Evolutionary conservation across 2,329 filamentous ascomycete genomes (phyloP).

Genomic region (Fusarium sp.): DNA sequence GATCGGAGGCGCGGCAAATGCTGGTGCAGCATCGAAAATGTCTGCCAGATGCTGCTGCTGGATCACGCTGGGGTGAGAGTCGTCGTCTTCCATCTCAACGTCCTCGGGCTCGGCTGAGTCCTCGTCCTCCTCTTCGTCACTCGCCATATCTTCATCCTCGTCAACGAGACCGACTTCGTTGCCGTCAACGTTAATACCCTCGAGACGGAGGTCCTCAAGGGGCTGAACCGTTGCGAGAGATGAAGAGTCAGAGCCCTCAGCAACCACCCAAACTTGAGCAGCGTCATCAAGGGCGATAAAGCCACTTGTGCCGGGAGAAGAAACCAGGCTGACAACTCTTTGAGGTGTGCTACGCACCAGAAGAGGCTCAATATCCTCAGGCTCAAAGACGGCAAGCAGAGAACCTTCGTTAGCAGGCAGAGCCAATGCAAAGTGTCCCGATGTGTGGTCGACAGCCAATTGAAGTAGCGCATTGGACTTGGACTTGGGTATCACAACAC

Average conservation of each 20-base stretch:
- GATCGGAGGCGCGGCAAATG: conserved; percentile 77
- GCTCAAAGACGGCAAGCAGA: conserved; percentile 75
- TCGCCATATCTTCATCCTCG: conserved; percentile 58
- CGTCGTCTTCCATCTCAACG: conserved; percentile 60
- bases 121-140: conserved; percentile 57
- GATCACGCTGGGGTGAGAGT: conserved; percentile 70
- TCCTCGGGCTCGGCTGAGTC: conserved; percentile 58
- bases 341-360: conserved; percentile 68
- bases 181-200: conserved; percentile 52
- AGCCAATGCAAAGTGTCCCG: conserved; percentile 75
- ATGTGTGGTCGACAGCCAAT: conserved; percentile 77
- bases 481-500: conserved; percentile 66
- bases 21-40: conserved; percentile 77
- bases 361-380: conserved; percentile 69
- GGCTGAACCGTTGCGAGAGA: conserved; percentile 66
- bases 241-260: conserved; percentile 69
- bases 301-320: conserved; percentile 73
- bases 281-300: conserved; percentile 82
- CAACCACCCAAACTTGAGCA: conserved; percentile 76
- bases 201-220: conserved; percentile 66
- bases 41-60: conserved; percentile 75
- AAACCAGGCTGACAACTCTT: conserved; percentile 74
- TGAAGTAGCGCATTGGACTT: conserved; percentile 65
- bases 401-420: conserved; percentile 62
- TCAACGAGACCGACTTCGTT: conserved; percentile 51